These are phyloP conservation scores for Ascochyta viciae-villosae DNA, from an alignment of 2,329 filamentous ascomycete species.

Conservation along the genomic window DNA sequence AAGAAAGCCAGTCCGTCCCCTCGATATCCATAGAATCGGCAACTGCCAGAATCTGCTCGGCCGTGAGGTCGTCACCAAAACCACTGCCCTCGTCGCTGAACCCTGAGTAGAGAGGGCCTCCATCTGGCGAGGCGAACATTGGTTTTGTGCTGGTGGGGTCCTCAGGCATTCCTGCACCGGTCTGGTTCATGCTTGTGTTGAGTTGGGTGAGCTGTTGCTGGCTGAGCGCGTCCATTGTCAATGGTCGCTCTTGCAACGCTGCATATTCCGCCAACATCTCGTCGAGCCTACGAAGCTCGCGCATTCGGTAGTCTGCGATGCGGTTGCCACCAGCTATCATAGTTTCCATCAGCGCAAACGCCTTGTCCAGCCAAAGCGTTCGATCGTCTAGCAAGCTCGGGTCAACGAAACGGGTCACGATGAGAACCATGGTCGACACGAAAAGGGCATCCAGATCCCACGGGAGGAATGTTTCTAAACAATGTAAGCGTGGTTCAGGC, in stretches of 20 bases:
- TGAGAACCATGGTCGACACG: slow-evolving; percentile 53
- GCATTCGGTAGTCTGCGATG: slow-evolving; percentile 54
- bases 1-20: slow-evolving; percentile 57
- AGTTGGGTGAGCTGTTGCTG: slow-evolving; percentile 7
- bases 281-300: slow-evolving; percentile 57
- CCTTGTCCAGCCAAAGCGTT: slow-evolving; percentile 51
- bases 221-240: slow-evolving; percentile 9
- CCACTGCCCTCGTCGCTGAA: slow-evolving; percentile 35
- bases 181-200: slow-evolving; percentile 3
- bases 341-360: slow-evolving; percentile 55
- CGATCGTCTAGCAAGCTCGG: slow-evolving; percentile 47
- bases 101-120: slow-evolving; percentile 23
- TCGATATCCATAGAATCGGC: slow-evolving; percentile 56
- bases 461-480: slow-evolving; percentile 57
- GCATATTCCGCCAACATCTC: slow-evolving; percentile 48
- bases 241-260: slow-evolving; percentile 15
- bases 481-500: slow-evolving; percentile 1
- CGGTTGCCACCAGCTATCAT: slow-evolving; percentile 57
- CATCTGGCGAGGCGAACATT: slow-evolving; percentile 16
- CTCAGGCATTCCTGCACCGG: slow-evolving; percentile 7
- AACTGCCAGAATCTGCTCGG: slow-evolving; percentile 57
- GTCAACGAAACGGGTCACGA: slow-evolving; percentile 47
- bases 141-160: slow-evolving; percentile 15
- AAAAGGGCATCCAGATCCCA: slow-evolving; percentile 58
- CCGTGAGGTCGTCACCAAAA: slow-evolving; percentile 51